Percentiles rank a stretch among this genome's conserved stretches.
These are phyloP conservation scores for Neltuma alba DNA, from an alignment of 306 rosid species.

Conservation along the genomic window DNA sequence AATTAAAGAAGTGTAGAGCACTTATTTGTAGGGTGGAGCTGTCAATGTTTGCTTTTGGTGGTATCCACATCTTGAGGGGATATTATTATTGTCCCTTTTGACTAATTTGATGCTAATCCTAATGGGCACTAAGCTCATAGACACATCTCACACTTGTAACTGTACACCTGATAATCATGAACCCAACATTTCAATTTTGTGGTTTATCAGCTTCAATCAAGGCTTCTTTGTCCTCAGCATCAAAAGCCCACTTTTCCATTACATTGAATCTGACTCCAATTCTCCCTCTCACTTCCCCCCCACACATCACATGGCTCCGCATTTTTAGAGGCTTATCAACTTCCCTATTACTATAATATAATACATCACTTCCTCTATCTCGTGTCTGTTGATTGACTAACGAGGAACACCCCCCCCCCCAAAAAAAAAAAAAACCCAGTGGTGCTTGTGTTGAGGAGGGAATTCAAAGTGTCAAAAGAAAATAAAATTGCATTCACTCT, in stretches of 20 bases:
- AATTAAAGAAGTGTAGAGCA: not conserved
- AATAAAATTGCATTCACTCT: too few relatives aligned
- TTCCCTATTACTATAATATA: not conserved
- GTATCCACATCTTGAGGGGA: not conserved
- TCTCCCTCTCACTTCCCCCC: not conserved
- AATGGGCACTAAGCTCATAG: not conserved
- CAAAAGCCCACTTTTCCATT: not conserved
- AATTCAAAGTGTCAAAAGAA: too few relatives aligned
- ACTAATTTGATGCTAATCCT: not conserved
- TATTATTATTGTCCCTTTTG: not conserved
- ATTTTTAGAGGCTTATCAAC: not conserved
- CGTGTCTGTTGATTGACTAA: too few relatives aligned
- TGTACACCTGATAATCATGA: not conserved
- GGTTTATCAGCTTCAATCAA: not conserved
- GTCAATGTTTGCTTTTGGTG: not conserved
- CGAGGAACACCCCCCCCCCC: too few relatives aligned
- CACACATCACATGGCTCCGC: not conserved
- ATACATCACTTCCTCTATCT: too few relatives aligned
- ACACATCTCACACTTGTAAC: not conserved
- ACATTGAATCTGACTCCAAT: slow-evolving; percentile 11
- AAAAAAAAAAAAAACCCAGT: too few relatives aligned
- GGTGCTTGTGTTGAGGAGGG: too few relatives aligned
- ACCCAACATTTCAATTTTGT: not conserved
- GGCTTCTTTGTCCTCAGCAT: not conserved
- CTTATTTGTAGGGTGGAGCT: not conserved